Conservation (phyloP, 768 basidiomycete genomes). For the Lanmaoa pseudosensibilis region DNA sequence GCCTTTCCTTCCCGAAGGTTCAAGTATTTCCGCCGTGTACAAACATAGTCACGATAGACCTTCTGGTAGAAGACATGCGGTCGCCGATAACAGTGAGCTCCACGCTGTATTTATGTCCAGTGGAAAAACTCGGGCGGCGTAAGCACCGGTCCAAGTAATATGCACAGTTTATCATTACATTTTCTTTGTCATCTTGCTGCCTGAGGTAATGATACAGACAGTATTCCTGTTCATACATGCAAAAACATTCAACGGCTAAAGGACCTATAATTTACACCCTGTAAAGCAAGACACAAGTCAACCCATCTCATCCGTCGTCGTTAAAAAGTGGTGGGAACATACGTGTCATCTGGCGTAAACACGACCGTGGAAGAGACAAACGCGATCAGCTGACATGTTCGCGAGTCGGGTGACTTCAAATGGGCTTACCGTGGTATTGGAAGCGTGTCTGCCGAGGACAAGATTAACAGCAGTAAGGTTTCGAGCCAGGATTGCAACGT, state of each 20-base stretch:
- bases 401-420: not conserved
- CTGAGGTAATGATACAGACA: conserved; percentile 23
- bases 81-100: not conserved
- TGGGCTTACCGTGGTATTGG: conserved; percentile 70
- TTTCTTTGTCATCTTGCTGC: conserved; percentile 4
- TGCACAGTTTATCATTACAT: not conserved
- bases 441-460: conserved; percentile 60
- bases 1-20: not conserved
- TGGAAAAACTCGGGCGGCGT: not conserved
- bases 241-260: conserved; percentile 12
- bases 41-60: not conserved
- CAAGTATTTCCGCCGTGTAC: not conserved
- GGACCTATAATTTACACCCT: conserved; percentile 37
- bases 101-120: not conserved
- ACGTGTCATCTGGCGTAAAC: conserved; percentile 55
- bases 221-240: conserved; percentile 21
- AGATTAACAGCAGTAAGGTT: conserved; percentile 9
- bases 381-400: conserved; percentile 15
- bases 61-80: not conserved
- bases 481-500: conserved; percentile 15
- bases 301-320: not conserved
- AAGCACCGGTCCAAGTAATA: not conserved
- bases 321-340: conserved; percentile 30
- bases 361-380: conserved; percentile 1
- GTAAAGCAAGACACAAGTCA: conserved; percentile 4